Base-by-base conservation (phyloP, 2,329 filamentous ascomycete species). In the Trichoderma harzianum region DNA sequence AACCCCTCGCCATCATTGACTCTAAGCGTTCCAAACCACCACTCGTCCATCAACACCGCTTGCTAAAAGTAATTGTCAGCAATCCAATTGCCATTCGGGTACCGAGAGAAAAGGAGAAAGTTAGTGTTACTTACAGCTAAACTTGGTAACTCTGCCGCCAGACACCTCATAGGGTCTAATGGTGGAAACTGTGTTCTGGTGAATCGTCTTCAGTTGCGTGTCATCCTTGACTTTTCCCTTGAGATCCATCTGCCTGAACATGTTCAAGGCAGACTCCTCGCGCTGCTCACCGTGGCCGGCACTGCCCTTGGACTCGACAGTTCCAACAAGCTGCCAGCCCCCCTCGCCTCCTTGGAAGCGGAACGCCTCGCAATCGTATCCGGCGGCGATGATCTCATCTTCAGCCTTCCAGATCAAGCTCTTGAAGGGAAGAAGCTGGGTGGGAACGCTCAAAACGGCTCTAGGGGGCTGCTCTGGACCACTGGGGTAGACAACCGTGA, bases 161-260 rank as follows among this genome's bases (percentile, higher is more conserved):
- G 86, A 85, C 70, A 88, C 88, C 77, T 94, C 89, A 80, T 92
- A 98, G 24, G 89, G 86, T 57, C 96, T 89, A 65, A 99, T 85
- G 2, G 91, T 97, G 78, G 89, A 94, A 79, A 99, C 93, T 30
- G 95, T 97, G 84, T 99, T 99, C 81, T 99, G 96, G 83, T 99
- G 96, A 61, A 96, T 90, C 12, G 96, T 98, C 84, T 94, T 96
- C 76, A 99, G 87, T 84, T 97, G 93, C 5, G 95, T 98, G 80
- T 98, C 95, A 78, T 97, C 94, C 79, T 93, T 93, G 70, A 87
- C 85, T 83, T 97, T 97, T 74, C 96, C 96, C 87, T 96, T 97
- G 75, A 99, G 87, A 82, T 99, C 96, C 96, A 99, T 98, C 85
- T 98, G 95, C 78, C 91, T 90, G 85, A 99, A 99, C 94, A 98